phyloP scores from a whole-genome alignment of 345 rosid species.

The Turnera subulata region DNA sequence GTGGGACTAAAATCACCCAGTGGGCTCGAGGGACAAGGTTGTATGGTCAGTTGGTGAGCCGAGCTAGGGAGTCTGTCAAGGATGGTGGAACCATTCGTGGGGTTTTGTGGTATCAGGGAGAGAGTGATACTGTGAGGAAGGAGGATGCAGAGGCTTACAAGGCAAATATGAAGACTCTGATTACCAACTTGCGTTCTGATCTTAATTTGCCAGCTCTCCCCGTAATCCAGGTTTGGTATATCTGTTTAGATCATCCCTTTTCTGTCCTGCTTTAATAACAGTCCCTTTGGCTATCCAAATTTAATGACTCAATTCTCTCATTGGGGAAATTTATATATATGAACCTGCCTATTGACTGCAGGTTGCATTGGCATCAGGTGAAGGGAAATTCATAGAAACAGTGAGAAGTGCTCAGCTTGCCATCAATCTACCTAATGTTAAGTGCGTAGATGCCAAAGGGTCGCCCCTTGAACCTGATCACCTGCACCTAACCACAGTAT shows the following conservation, averaged over 20 bases:
- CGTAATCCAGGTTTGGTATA: constrained; percentile 11
- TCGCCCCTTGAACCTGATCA: constrained; percentile 27
- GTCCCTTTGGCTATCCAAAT: too few relatives aligned
- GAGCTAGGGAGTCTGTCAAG: constrained; percentile 15
- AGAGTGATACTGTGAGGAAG: constrained; percentile 14
- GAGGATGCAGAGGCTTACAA: constrained; percentile 20
- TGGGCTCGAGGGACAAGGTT: constrained; percentile 17
- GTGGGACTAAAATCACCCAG: constrained; percentile 17
- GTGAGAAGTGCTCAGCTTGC: constrained; percentile 36
- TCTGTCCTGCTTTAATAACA: neutral
- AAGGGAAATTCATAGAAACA: constrained; percentile 25
- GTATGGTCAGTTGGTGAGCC: constrained; percentile 10
- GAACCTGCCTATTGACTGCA: neutral
- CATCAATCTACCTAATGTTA: constrained; percentile 27
- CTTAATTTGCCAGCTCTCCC: constrained; percentile 18
- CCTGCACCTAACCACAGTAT: constrained; percentile 37
- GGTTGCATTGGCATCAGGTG: constrained; percentile 43
- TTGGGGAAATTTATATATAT: too few relatives aligned
- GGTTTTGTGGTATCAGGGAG: constrained; percentile 29
- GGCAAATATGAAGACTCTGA: constrained; percentile 13
- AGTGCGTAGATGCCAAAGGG: constrained; percentile 38
- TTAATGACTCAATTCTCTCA: too few relatives aligned
- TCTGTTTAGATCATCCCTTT: too few relatives aligned
- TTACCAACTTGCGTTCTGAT: constrained; percentile 19
- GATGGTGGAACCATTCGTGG: constrained; percentile 22